phyloP scores from a whole-genome alignment of 2,329 filamentous ascomycete genomes.

The Pezicula radicicola region DNA sequence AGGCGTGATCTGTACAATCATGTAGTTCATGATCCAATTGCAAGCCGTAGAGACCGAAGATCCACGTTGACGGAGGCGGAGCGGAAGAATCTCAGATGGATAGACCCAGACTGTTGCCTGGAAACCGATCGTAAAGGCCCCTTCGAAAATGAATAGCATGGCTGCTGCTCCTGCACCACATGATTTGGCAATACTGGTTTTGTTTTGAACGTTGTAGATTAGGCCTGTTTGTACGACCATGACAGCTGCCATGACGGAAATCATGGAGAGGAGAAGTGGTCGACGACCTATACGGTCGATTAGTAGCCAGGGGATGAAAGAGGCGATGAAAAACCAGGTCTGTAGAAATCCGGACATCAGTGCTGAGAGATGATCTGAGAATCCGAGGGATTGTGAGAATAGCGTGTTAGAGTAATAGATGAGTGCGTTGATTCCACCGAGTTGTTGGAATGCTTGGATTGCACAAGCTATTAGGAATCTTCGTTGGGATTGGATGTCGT shows the following conservation, averaged over 20 bases:
- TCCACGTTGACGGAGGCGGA: slow-evolving; percentile 56
- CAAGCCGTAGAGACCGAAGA: slow-evolving; percentile 59
- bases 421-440: slow-evolving; percentile 37
- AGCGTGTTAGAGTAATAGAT: slow-evolving; percentile 42
- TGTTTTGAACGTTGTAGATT: slow-evolving; percentile 36
- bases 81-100: slow-evolving; percentile 55
- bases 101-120: slow-evolving; percentile 60
- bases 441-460: slow-evolving; percentile 49
- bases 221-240: slow-evolving; percentile 38
- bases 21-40: slow-evolving; percentile 43
- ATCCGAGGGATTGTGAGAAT: slow-evolving; percentile 41
- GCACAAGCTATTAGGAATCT: slow-evolving; percentile 47
- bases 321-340: slow-evolving; percentile 41
- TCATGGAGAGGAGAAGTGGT: slow-evolving; percentile 59
- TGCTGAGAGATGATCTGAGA: slow-evolving; percentile 39
- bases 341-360: slow-evolving; percentile 51
- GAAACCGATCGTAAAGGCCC: slow-evolving; percentile 58
- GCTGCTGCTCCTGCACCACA: slow-evolving; percentile 36
- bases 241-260: slow-evolving; percentile 36
- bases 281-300: slow-evolving; percentile 61
- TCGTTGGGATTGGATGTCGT: slow-evolving; percentile 40
- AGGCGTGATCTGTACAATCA: slow-evolving; percentile 45
- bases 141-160: slow-evolving; percentile 60
- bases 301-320: slow-evolving; percentile 34
- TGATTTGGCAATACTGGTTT: slow-evolving; percentile 27